A percentile compares a stretch with the other conserved stretches of the same genome.
Evolutionary conservation across 345 rosid species (phyloP).

Genomic region (Rhodamnia rubescens): DNA sequence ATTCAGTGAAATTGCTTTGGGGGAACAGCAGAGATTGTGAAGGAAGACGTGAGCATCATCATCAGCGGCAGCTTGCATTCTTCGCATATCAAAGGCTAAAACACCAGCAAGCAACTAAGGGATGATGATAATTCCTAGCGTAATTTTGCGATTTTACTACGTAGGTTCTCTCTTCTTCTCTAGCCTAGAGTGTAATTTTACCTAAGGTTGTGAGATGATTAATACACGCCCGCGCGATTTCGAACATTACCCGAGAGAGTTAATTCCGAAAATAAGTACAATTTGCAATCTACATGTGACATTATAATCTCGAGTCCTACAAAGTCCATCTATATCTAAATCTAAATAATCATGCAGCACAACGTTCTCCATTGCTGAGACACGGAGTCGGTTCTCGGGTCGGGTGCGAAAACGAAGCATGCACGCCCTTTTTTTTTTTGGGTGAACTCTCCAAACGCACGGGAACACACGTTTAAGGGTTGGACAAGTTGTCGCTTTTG

Average conservation of each 20-base stretch:
- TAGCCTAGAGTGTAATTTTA: neutral
- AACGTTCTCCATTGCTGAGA: neutral
- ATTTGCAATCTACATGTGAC: neutral
- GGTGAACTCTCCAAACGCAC: neutral
- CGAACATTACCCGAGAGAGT: neutral
- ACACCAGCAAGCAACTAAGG: neutral
- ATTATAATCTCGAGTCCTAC: neutral
- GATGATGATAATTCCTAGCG: neutral
- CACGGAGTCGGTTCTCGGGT: neutral
- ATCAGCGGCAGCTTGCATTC: neutral
- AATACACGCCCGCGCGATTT: neutral
- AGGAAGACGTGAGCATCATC: neutral
- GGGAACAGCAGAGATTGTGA: neutral
- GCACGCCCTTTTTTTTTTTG: too few relatives aligned
- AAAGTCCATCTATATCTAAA: neutral
- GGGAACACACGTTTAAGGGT: neutral
- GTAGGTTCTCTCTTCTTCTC: neutral
- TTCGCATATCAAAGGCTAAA: neutral
- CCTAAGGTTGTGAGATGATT: neutral
- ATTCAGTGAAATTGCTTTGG: neutral
- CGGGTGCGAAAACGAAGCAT: neutral
- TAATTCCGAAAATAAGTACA: neutral
- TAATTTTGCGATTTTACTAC: neutral
- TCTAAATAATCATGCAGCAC: neutral
- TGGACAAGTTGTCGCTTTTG: neutral